Percentiles rank a stretch among this genome's conserved stretches.
phyloP scores from a whole-genome alignment of 2,329 filamentous ascomycete genomes.

The Teratosphaeria viscida region DNA sequence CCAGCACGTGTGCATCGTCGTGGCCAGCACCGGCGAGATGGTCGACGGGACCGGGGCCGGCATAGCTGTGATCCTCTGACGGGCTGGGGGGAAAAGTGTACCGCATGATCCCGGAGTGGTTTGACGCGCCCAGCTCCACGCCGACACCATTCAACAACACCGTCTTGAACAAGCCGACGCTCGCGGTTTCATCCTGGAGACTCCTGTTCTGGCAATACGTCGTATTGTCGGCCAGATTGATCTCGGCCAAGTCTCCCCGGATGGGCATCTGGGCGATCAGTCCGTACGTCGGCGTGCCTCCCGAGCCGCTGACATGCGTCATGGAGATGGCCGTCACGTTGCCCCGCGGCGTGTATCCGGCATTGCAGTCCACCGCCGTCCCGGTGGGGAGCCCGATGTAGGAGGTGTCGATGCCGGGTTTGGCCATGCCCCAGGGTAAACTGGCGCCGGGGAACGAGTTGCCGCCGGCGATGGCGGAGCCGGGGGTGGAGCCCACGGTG shows the following conservation, averaged over 20 bases:
- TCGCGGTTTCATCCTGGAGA: neutral
- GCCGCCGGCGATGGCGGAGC: slow-evolving; percentile 17
- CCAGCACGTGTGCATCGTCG: neutral
- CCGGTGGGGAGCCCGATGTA: slow-evolving; percentile 8
- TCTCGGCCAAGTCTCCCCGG: slow-evolving; percentile 4
- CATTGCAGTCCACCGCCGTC: slow-evolving; percentile 14
- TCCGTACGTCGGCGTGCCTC: slow-evolving; percentile 58
- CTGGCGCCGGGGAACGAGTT: slow-evolving; percentile 32
- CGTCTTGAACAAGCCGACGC: slow-evolving; percentile 48
- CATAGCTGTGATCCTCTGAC: neutral
- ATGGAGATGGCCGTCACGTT: slow-evolving; percentile 27
- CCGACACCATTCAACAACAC: slow-evolving; percentile 43
- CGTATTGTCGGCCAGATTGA: neutral
- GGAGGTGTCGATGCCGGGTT: slow-evolving; percentile 28
- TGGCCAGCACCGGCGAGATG: neutral
- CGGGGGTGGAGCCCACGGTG: neutral
- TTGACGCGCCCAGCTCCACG: slow-evolving; percentile 48
- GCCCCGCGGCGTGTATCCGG: slow-evolving; percentile 25
- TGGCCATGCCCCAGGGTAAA: slow-evolving; percentile 31
- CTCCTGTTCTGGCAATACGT: neutral
- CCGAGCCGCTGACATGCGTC: slow-evolving; percentile 57
- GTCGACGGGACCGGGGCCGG: neutral
- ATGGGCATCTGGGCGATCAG: slow-evolving; percentile 16
- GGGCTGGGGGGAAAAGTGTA: slow-evolving; percentile 44
- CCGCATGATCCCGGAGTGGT: slow-evolving; percentile 47